phyloP scores from a whole-genome alignment of 441 rosid genomes.

The Manihot esculenta region DNA sequence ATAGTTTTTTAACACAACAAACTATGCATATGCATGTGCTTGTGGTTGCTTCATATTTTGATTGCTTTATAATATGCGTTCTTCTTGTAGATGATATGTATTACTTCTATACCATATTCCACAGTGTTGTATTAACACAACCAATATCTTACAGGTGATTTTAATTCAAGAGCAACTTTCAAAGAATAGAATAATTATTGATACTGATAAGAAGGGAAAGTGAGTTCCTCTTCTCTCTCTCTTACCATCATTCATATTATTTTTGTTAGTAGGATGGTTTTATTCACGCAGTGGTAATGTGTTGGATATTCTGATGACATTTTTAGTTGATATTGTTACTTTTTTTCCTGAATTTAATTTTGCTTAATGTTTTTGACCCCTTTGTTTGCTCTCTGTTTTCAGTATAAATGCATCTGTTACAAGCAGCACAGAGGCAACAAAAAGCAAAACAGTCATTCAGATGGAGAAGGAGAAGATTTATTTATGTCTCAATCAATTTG shows the following conservation, averaged over 20 bases:
- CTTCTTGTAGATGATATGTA: neutral
- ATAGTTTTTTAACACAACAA: neutral
- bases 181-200: conserved; percentile 90
- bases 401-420: conserved; percentile 94
- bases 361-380: neutral
- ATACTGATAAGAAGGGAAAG: conserved; percentile 95
- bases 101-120: neutral
- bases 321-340: conserved; percentile 6
- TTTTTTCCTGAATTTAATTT: conserved; percentile 14
- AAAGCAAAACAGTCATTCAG: conserved; percentile 85
- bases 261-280: neutral
- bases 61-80: neutral
- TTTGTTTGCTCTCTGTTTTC: conserved; percentile 19
- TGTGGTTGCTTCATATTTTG: neutral
- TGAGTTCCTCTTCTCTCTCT: conserved; percentile 46
- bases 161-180: conserved; percentile 97
- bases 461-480: conserved; percentile 92
- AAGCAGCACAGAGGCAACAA: conserved; percentile 82
- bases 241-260: no score
- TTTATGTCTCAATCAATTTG: conserved; percentile 75
- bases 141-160: conserved; percentile 62
- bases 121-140: no score
- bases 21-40: neutral
- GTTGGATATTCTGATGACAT: conserved; percentile 1
- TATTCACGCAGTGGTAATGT: neutral